A percentile compares a stretch with the other conserved stretches of the same genome.
These are phyloP conservation scores for Nemania serpens DNA, from an alignment of 2,329 filamentous ascomycete genomes.

Conservation along the genomic window DNA sequence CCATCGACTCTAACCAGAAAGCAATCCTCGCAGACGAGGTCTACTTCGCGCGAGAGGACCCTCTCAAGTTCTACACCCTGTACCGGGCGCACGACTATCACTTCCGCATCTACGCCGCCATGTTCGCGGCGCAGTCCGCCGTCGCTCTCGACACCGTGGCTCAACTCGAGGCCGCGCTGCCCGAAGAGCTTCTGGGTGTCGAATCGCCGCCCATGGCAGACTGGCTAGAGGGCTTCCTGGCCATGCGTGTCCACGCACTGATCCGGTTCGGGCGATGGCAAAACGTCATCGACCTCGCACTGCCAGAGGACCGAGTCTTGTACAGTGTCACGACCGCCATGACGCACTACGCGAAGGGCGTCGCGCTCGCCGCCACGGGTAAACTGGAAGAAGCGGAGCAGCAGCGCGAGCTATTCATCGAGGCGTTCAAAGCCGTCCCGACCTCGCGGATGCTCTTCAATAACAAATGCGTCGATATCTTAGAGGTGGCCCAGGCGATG, in stretches of 20 bases:
- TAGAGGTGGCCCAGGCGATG: slow-evolving; percentile 68
- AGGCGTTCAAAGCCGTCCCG: slow-evolving; percentile 58
- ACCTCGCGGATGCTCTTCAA: slow-evolving; percentile 69
- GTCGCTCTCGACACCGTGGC: slow-evolving; percentile 65
- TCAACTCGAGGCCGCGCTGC: slow-evolving; percentile 64
- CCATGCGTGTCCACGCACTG: slow-evolving; percentile 69
- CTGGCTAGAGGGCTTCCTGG: slow-evolving; percentile 74
- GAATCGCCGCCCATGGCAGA: slow-evolving; percentile 76
- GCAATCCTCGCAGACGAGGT: slow-evolving; percentile 72
- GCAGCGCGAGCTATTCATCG: slow-evolving; percentile 56
- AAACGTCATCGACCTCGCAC: slow-evolving; percentile 60
- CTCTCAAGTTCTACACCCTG: slow-evolving; percentile 75
- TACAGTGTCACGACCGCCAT: slow-evolving; percentile 74
- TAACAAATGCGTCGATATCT: slow-evolving; percentile 66
- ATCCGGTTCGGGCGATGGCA: slow-evolving; percentile 76
- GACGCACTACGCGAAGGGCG: slow-evolving; percentile 68
- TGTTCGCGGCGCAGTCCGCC: slow-evolving; percentile 71
- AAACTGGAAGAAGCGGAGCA: slow-evolving; percentile 58
- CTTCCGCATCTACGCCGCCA: slow-evolving; percentile 75
- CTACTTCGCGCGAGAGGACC: slow-evolving; percentile 62
- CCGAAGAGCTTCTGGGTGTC: slow-evolving; percentile 66
- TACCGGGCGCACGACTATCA: slow-evolving; percentile 78
- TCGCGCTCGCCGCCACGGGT: slow-evolving; percentile 66
- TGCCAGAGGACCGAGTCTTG: slow-evolving; percentile 63
- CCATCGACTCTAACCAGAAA: slow-evolving; percentile 68